Evolutionary conservation across 805 yeast species (phyloP), one percentile per base, ranked within the genome.

Genomic region (Spathaspora passalidarum): DNA sequence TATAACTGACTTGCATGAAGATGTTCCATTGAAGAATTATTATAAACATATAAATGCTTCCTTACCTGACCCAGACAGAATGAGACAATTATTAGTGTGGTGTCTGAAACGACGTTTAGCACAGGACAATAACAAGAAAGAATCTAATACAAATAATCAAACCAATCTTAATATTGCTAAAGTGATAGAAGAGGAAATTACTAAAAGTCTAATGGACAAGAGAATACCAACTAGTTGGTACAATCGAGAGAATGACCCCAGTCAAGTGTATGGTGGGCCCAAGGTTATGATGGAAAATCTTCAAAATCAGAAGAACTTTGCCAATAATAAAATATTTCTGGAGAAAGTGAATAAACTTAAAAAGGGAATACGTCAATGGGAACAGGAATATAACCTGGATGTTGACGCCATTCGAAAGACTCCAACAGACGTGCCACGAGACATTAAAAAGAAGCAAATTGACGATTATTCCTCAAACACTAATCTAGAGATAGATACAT

Each of bases 31-130:
- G 0, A 54, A 64, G 8, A 82, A 81, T 44, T 80, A 80, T 55
- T 80, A 76, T 59, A 84, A 84, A 56, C 82, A 81, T 55, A 61
- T 86, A 25, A 86, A 85, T 51, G 60, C 69, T 4, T 74, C 76
- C 29, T 54, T 83, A 34, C 87, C 92, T 0, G 91, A 82, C 42
- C 89, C 91, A 2, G 85, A 82, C 53, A 73, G 81, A 50, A 81
- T 87, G 84, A 72, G 84, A 50, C 89, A 84, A 55, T 59, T 87
- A 21, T 58, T 86, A 40, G 68, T 79, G 2, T 86, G 92, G 94
- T 80, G 87, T 51, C 72, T 80, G 25, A 78, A 78, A 49, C 72
- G 83, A 53, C 69, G 72, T 29, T 51, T 76, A 37, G 60, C 52
- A 34, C 55, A 51, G 49, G 40, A 32, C 10, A 22, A 26, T 25